Conservation (phyloP, 129 eudicot species). For the Kitagawia praeruptora region DNA sequence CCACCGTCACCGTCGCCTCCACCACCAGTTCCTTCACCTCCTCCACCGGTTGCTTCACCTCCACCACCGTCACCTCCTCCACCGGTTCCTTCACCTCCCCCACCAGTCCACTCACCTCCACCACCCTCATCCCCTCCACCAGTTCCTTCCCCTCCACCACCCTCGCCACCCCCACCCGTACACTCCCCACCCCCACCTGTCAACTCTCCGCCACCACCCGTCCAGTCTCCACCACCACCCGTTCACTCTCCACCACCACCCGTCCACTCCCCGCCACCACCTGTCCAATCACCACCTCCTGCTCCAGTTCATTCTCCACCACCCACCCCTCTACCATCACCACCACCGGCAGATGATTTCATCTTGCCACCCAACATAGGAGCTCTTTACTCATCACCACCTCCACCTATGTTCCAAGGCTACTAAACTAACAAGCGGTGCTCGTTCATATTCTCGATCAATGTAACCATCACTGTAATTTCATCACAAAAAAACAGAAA, state of each 20-base stretch:
- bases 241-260: background rate
- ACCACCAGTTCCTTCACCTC: background rate
- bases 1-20: conserved; percentile 17
- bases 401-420: conserved; percentile 50
- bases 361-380: conserved; percentile 44
- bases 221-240: conserved; percentile 19
- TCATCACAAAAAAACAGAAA: background rate
- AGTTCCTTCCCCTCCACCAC: too few species aligned
- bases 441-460: conserved; percentile 6
- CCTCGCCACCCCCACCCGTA: conserved; percentile 6
- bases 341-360: conserved; percentile 25
- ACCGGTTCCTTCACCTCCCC: conserved; percentile 27
- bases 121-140: conserved; percentile 17
- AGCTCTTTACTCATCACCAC: conserved; percentile 41
- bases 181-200: background rate
- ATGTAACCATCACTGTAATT: conserved; percentile 16
- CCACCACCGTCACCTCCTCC: conserved; percentile 20
- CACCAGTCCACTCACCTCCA: conserved; percentile 16
- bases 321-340: conserved; percentile 13
- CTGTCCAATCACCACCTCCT: conserved; percentile 17
- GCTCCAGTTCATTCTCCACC: conserved; percentile 19
- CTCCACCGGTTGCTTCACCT: conserved; percentile 15
- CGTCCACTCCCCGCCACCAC: conserved; percentile 11
- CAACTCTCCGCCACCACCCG: conserved; percentile 12
- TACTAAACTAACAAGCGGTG: conserved; percentile 25